Base-by-base conservation (phyloP, 345 rosid species). In the Mangifera indica region DNA sequence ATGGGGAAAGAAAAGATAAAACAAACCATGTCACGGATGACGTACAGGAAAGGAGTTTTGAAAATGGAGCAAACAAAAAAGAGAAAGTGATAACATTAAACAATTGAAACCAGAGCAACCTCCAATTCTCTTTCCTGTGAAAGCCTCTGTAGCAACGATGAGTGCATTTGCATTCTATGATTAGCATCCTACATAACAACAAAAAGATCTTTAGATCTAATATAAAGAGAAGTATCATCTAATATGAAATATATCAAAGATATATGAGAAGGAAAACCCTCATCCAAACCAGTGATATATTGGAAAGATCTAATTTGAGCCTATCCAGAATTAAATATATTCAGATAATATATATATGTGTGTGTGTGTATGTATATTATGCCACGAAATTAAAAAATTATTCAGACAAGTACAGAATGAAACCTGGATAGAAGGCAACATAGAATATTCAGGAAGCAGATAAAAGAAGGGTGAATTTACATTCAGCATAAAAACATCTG, bases 101-200 rank as follows among this genome's bases (percentile, higher is more conserved):
- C 32, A 46, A 12, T 20, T 17, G 4, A 49, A 53, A 25, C 24
- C 37, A 65, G 69, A 63, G 74, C 12, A 57, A 94, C 99, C 95
- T 94, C 92, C 81, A 94, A 63, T 78, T 88, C 96, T 42, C 65
- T 86, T 71, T 92, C 98, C 49, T 67, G 88, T 2, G 89, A 81
- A 60, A 94, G 92, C 81, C 93, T 90, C 68, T 79, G 80, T 42
- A 94, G 64, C 81, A 92, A 59, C 17, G 97, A 94, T 1, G 99
- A 90, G 82, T 94, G 98, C 79, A 89, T 79, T 79, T 91, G 99
- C 82, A 89, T 66, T 77, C 86, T 66, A 29, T 75, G 86, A 76
- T 72, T 81, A 46, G 78, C 76, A 61, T 88, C 93, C 98, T 94
- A 74, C 79, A 82, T n/a, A n/a, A n/a, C n/a, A 22, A 73, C 53